Base-by-base conservation (phyloP, 257 asterid genomes). In the Mentha longifolia region DNA sequence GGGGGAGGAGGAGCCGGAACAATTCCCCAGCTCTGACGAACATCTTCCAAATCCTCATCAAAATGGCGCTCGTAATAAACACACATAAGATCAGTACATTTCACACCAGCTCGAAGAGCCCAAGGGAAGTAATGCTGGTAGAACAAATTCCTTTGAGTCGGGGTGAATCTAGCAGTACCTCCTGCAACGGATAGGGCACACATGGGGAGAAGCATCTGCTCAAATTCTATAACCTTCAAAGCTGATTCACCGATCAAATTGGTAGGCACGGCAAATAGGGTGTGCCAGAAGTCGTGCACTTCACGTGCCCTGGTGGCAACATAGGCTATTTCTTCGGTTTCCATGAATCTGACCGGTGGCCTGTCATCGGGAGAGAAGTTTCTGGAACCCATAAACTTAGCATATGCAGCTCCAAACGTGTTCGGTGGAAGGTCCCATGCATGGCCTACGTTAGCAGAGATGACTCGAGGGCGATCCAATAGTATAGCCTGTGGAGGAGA, bases 331-430 rank as follows among this genome's bases (percentile, higher is more conserved):
- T 95, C 99, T 37, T 95, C 98, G 1, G 96, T 78, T 79, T 92
- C 99, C 96, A 95, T 89, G 85, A 95, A 95, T 76, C 96, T 86
- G 68, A 92, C 96, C 3, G 99, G 99, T 59, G 99, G 98, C 25
- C 99, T 79, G 54, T 92, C 97, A 77, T 92, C 94, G 0, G 98
- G 99, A 49, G 99, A 92, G 86, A 95, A 95, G 51, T 92, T 95
- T 70, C 96, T 82, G 15, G 94, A 88, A 78, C 97, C 99, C 99
- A 95, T 95, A 62, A 95, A 95, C 37, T 77, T 87, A 37, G 98
- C 98, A 72, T 95, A 95, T 33, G 99, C 98, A 52, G 97, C 92
- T 25, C 99, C 99, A 59, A 95, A 92, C 66, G 99, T 95, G 81
- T 92, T 92, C 1, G 86, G 66, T 20, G 97, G 94, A n/a, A 86